A percentile compares a stretch with the other conserved stretches of the same genome.
Evolutionary conservation across 2,329 filamentous ascomycete genomes (phyloP).

Genomic region (Capronia coronata): DNA sequence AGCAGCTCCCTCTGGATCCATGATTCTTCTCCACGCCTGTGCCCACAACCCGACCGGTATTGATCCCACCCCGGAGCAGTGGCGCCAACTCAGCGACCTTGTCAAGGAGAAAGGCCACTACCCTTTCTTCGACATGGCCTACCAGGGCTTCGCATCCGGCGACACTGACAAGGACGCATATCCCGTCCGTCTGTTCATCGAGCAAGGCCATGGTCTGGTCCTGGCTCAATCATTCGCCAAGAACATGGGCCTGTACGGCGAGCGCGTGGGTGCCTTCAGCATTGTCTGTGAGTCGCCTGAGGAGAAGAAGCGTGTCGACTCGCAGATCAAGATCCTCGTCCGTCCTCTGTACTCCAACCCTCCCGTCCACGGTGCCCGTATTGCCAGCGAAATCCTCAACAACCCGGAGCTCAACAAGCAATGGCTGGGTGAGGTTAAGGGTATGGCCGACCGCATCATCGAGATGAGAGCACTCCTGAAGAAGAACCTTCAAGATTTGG

Average conservation of each 20-base stretch:
- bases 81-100: conserved; percentile 79
- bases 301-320: conserved; percentile 93
- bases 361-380: conserved; percentile 89
- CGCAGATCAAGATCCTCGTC: conserved; percentile 96
- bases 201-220: conserved; percentile 81
- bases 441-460: conserved; percentile 98
- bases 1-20: conserved; percentile 74
- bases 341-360: conserved; percentile 98
- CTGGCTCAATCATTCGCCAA: conserved; percentile 95
- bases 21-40: conserved; percentile 92
- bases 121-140: conserved; percentile 98
- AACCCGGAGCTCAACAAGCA: conserved; percentile 77
- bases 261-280: conserved; percentile 96
- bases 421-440: conserved; percentile 96
- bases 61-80: conserved; percentile 86
- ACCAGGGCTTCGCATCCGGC: conserved; percentile 94
- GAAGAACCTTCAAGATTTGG: conserved; percentile 88
- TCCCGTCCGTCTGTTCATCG: conserved; percentile 85
- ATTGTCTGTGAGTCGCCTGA: conserved; percentile 76
- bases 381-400: conserved; percentile 88
- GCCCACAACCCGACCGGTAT: conserved; percentile 97
- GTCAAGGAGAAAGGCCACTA: conserved; percentile 84
- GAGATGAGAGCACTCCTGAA: conserved; percentile 92
- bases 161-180: conserved; percentile 90
- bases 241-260: conserved; percentile 99